Percentiles rank a stretch among this genome's conserved stretches.
Conservation (phyloP, 2,329 filamentous ascomycete genomes). For the Thelonectria discophora region DNA sequence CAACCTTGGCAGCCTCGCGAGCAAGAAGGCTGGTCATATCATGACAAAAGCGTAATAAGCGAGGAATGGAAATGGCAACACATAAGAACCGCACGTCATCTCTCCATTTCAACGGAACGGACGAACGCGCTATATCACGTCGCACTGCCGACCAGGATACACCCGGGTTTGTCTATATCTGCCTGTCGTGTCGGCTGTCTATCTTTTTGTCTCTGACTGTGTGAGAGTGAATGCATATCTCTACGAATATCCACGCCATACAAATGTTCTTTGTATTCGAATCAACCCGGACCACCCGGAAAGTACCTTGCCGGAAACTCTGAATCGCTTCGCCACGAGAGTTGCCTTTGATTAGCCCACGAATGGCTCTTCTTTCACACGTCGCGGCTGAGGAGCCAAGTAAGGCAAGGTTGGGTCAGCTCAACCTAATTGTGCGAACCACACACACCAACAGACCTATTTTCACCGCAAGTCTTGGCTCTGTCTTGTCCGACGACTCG, state of each 20-base stretch:
- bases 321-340: neutral
- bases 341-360: constrained; percentile 14
- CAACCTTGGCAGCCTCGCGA: neutral
- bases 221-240: neutral
- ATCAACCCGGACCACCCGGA: no score
- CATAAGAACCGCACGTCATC: neutral
- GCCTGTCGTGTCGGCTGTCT: neutral
- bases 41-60: neutral
- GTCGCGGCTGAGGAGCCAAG: constrained; percentile 1
- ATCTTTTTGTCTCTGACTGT: neutral
- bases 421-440: constrained; percentile 19
- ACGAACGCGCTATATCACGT: constrained; percentile 6
- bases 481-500: neutral
- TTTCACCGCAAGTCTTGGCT: neutral
- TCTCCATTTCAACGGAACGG: neutral
- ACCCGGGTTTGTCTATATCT: neutral
- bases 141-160: constrained; percentile 5
- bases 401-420: constrained; percentile 13
- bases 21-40: neutral
- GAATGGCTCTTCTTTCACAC: constrained; percentile 14
- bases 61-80: no score
- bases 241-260: no score
- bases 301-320: neutral
- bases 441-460: neutral
- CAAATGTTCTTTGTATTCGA: no score